Evolutionary conservation across 495 filamentous ascomycete species (phyloP), one percentile per base, ranked within the genome.

Genomic region (Tuber borchii): DNA sequence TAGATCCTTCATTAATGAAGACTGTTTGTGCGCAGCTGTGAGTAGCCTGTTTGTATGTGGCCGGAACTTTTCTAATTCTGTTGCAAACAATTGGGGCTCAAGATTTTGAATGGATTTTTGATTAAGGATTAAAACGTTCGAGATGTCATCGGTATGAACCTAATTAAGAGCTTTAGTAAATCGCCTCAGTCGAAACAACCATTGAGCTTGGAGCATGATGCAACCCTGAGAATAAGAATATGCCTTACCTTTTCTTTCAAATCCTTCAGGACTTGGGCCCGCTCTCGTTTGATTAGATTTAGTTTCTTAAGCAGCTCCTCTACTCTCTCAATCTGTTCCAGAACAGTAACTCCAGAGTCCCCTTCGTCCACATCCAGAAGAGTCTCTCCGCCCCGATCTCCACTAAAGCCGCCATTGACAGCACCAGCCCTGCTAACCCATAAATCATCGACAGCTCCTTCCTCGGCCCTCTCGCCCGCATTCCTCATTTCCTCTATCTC

Each of bases 71-170:
- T 97, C 96, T 16, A 99, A 88, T 84, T 99, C 94, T 7, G 91
- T 89, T 78, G 97, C 91, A 84, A 99, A 99, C 19, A 98, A 88
- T 81, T 95, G 92, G 43, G 86, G 91, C 82, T 98, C 95, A 81
- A 93, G 93, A 82, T 91, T 93, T 45, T 93, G 87, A 77, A 97
- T 93, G 2, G 93, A 90, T 82, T 97, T 97, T 82, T 97, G 97
- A 87, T 99, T 99, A 51, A 99, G 87, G 70, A 99, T 98, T 78
- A 98, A 85, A 39, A 98, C 93, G 81, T 96, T 94, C 19, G 95
- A 97, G 77, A 98, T 98, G 81, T 99, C 96, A 80, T 99, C 96
- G 80, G 90, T 92, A 84, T 95, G 95, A 70, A 95, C 91, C 95
- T 99, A 75, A 46, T 65, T 40, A 61, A 31, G 19, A 22, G 19